phyloP scores from a whole-genome alignment of 768 basidiomycete species.

The Termitomyces sp. region DNA sequence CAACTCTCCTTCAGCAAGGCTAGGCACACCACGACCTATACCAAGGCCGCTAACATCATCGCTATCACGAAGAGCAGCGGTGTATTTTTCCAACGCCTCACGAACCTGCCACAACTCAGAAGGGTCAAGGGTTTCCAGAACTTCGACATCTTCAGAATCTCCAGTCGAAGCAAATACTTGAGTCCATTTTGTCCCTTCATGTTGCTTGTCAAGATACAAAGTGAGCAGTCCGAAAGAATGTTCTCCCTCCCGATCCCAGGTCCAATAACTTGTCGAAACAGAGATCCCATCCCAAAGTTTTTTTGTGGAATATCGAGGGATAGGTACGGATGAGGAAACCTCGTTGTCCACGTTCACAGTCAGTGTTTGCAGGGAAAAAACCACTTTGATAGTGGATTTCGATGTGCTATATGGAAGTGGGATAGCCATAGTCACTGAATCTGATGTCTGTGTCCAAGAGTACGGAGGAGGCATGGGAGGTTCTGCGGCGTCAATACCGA shows the following conservation, averaged over 20 bases:
- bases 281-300: slow-evolving; percentile 79
- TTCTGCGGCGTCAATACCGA: slow-evolving; percentile 35
- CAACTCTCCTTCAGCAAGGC: slow-evolving; percentile 82
- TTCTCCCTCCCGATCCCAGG: slow-evolving; percentile 80
- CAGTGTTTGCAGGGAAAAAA: slow-evolving; percentile 61
- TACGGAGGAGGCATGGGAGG: slow-evolving; percentile 69
- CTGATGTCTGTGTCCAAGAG: slow-evolving; percentile 88
- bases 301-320: slow-evolving; percentile 60
- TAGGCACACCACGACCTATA: slow-evolving; percentile 67
- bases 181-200: slow-evolving; percentile 82
- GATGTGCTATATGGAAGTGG: slow-evolving; percentile 71
- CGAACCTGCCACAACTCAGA: slow-evolving; percentile 76
- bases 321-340: slow-evolving; percentile 27
- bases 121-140: slow-evolving; percentile 86
- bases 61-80: slow-evolving; percentile 53
- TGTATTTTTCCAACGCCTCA: slow-evolving; percentile 86
- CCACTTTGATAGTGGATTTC: slow-evolving; percentile 61
- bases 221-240: slow-evolving; percentile 68
- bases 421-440: slow-evolving; percentile 80
- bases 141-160: slow-evolving; percentile 52
- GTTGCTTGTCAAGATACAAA: slow-evolving; percentile 82
- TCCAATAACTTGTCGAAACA: slow-evolving; percentile 84
- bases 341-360: slow-evolving; percentile 54
- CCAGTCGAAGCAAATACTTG: slow-evolving; percentile 70
- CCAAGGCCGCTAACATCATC: slow-evolving; percentile 62